Evolutionary conservation across 2,329 filamentous ascomycete species (phyloP), one percentile per base, ranked within the genome.

Genomic region (Hypoxylon sp.): DNA sequence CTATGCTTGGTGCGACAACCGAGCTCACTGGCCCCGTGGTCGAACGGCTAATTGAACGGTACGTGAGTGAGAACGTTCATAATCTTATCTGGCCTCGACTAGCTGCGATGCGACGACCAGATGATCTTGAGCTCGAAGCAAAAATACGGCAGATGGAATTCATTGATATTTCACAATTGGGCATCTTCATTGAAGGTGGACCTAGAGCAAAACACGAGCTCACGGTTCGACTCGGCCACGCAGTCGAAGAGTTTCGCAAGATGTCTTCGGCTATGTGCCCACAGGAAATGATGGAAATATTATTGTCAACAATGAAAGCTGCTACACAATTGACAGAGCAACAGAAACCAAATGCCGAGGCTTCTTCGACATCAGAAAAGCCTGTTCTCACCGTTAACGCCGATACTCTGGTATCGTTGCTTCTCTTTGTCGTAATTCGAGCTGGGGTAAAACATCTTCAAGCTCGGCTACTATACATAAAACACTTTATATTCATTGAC

Each of bases 401-500:
- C 3, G 96, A 99, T 80, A 93, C 95, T 0, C 83, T 99, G 28
- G 96, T 99, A 1, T 98, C 96, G 0, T 82, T 99, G 65, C 85
- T 99, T 13, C 85, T 99, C 19, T 90, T 97, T 68, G 94, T 99
- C 14, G 92, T 99, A 10, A 98, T 99, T 67, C 88, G 95, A 69
- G 93, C 95, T 10, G 92, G 96, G 66, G 90, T 97, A 25, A 90
- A 92, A 64, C 91, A 98, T 79, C 84, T 99, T 7, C 93, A 97
- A 74, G 94, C 96, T 2, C 88, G 95, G 19, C 82, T 99, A 50
- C 85, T 92, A n/a, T 99, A 98, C 78, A 97, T 98, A 86, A 92
- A 95, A 46, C 93, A 97, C 75, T 99, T 98, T 76, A 96, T 98
- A 72, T 99, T 97, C 79, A 94, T 97, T 55, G 96, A 98, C 74